Evolutionary conservation across 768 basidiomycete genomes (phyloP), one percentile per base, ranked within the genome.

Genomic region (Boletus coccyginus): DNA sequence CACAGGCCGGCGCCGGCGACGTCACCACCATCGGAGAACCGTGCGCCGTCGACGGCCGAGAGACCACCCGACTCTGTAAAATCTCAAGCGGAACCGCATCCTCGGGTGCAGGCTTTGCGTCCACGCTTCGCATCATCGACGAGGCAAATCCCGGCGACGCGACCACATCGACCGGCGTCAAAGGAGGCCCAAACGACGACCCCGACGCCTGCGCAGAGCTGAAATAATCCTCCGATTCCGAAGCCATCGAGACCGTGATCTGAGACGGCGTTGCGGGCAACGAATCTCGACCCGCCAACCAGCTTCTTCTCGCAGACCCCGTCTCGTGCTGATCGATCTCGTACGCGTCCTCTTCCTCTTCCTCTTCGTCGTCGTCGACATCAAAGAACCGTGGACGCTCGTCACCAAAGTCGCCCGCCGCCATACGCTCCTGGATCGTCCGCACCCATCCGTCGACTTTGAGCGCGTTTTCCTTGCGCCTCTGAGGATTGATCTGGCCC

Each of bases 371-470:
- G 2, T 78, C 77, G 27, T 82, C 81, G 12, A 74, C 76, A 6
- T 73, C 75, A 50, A 80, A 80, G 63, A 82, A 84, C 36, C 80
- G 73, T n/a, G 84, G 79, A n/a, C 69, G 77, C 55, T 86, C 86
- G 60, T 84, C 73, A 4, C 78, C 78, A 66, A 87, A 86, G 60
- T 86, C 85, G 0, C 85, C 85, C 19, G 79, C 79, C 9, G 77
- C 80, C 70, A 88, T 74, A 31, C 90, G 79, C 49, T 86, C 80
- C 62, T 83, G 84, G 35, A 92, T 86, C 12, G 80, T 81, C 59
- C 81, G 81, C 46, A 92, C 84, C 92, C 92, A 93, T 3, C 84
- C 83, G 66, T 93, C 86, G 5, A 94, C 90, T 68, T 92, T 92
- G 46, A 78, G 78, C 36, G 81, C 81, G 63, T 87, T 91, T 61